phyloP scores from a whole-genome alignment of 2,329 filamentous ascomycete genomes.

The Calonectria pteridis region DNA sequence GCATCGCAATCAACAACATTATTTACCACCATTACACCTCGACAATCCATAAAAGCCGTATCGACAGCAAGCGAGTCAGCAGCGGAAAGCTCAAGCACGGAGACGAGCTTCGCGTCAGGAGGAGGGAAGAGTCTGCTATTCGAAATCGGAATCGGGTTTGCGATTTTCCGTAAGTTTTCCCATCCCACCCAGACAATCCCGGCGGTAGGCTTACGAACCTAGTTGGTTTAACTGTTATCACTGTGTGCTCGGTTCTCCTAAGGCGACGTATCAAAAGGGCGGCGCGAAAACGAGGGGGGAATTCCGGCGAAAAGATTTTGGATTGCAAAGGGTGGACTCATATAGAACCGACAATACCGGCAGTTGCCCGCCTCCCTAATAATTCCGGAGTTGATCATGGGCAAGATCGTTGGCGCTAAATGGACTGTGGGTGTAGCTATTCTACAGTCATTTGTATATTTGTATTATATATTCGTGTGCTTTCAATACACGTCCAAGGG shows the following conservation, averaged over 20 bases:
- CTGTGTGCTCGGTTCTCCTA: background rate
- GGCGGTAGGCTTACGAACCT: background rate
- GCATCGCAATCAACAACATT: slow-evolving; percentile 39
- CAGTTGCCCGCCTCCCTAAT: slow-evolving; percentile 1
- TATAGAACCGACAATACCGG: background rate
- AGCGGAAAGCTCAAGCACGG: slow-evolving; percentile 26
- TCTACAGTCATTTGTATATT: background rate
- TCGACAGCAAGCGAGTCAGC: slow-evolving; percentile 2
- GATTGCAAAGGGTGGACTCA: slow-evolving; percentile 5
- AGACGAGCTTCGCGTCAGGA: slow-evolving; percentile 16
- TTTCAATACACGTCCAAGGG: background rate
- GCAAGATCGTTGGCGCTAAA: background rate
- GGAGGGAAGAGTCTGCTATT: slow-evolving; percentile 27
- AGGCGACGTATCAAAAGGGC: background rate
- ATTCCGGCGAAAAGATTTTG: background rate
- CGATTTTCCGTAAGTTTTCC: slow-evolving; percentile 26
- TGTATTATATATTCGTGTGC: background rate
- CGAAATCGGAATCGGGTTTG: slow-evolving; percentile 40
- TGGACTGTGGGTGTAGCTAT: background rate
- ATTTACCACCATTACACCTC: slow-evolving; percentile 39
- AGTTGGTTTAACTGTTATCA: slow-evolving; percentile 11
- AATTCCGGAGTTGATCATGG: background rate
- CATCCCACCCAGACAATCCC: accelerated
- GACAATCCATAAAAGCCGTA: slow-evolving; percentile 17
- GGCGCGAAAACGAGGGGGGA: background rate